Evolutionary conservation across 192 early-diverging fungal genomes (phyloP).

Genomic region (Oehlia diaphana): DNA sequence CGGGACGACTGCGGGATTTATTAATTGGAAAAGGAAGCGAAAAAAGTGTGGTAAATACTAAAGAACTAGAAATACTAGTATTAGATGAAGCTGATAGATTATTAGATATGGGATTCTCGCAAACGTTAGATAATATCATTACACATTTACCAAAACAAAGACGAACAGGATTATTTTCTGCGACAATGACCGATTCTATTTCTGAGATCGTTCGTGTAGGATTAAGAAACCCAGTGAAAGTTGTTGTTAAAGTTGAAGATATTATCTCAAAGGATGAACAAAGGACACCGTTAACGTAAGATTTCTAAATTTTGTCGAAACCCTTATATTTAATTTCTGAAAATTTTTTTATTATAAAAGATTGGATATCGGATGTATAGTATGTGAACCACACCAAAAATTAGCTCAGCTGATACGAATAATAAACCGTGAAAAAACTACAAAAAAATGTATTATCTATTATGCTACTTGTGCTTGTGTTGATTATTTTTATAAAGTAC

Average conservation of each 20-base stretch:
- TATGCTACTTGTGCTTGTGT: slow-evolving; percentile 95
- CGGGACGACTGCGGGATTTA: slow-evolving; percentile 86
- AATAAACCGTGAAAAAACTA: slow-evolving; percentile 49
- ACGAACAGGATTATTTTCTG: slow-evolving; percentile 93
- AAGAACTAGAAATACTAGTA: slow-evolving; percentile 84
- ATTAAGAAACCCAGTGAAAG: slow-evolving; percentile 86
- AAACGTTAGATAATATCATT: slow-evolving; percentile 77
- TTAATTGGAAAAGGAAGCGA: slow-evolving; percentile 40
- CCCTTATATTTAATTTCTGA: not conserved
- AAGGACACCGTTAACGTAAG: slow-evolving; percentile 61
- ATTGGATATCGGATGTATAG: slow-evolving; percentile 69
- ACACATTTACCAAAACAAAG: slow-evolving; percentile 86
- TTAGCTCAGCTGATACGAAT: slow-evolving; percentile 70
- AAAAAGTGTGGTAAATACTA: slow-evolving; percentile 59
- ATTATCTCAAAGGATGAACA: slow-evolving; percentile 50
- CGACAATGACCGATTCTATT: slow-evolving; percentile 93
- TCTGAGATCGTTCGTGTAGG: slow-evolving; percentile 82
- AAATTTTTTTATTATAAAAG: slow-evolving; percentile 31
- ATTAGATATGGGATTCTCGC: slow-evolving; percentile 93
- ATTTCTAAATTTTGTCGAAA: not conserved
- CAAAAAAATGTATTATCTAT: slow-evolving; percentile 90
- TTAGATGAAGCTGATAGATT: slow-evolving; percentile 95
- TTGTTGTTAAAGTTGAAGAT: slow-evolving; percentile 88
- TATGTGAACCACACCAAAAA: slow-evolving; percentile 82
- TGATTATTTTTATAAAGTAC: slow-evolving; percentile 85